Evolutionary conservation across 805 yeast genomes (phyloP).

Genomic region (Nakazawaea ambrosiae): DNA sequence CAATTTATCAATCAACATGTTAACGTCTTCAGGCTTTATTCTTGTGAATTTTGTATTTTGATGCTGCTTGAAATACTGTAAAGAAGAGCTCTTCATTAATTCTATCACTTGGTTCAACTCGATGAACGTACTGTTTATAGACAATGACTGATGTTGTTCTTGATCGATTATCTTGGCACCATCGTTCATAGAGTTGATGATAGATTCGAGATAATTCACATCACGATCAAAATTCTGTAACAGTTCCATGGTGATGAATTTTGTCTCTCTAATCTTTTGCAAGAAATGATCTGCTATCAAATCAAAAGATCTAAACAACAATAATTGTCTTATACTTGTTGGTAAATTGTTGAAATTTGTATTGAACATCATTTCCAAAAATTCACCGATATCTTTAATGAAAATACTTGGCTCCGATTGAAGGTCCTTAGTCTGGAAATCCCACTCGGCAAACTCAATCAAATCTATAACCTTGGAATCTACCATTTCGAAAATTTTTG

Average conservation of each 20-base stretch:
- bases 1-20: slow-evolving; percentile 50
- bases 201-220: slow-evolving; percentile 63
- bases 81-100: slow-evolving; percentile 55
- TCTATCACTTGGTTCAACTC: slow-evolving; percentile 78
- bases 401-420: slow-evolving; percentile 64
- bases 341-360: slow-evolving; percentile 83
- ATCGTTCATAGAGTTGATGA: slow-evolving; percentile 32
- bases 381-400: slow-evolving; percentile 78
- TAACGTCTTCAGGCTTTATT: slow-evolving; percentile 67
- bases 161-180: slow-evolving; percentile 15
- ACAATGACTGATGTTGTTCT: slow-evolving; percentile 23
- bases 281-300: slow-evolving; percentile 69
- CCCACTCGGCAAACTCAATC: slow-evolving; percentile 77
- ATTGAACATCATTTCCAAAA: slow-evolving; percentile 76
- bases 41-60: slow-evolving; percentile 59
- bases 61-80: slow-evolving; percentile 56
- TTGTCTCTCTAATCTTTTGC: slow-evolving; percentile 45
- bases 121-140: slow-evolving; percentile 65
- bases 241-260: slow-evolving; percentile 55
- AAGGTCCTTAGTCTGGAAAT: slow-evolving; percentile 57
- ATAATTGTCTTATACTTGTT: slow-evolving; percentile 62
- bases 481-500: slow-evolving; percentile 72
- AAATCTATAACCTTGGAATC: slow-evolving; percentile 75
- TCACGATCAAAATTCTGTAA: slow-evolving; percentile 72
- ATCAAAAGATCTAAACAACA: slow-evolving; percentile 85